These are phyloP conservation scores for Plasmodium blacklocki DNA, from an alignment of 169 alveolate species.

Conservation along the genomic window DNA sequence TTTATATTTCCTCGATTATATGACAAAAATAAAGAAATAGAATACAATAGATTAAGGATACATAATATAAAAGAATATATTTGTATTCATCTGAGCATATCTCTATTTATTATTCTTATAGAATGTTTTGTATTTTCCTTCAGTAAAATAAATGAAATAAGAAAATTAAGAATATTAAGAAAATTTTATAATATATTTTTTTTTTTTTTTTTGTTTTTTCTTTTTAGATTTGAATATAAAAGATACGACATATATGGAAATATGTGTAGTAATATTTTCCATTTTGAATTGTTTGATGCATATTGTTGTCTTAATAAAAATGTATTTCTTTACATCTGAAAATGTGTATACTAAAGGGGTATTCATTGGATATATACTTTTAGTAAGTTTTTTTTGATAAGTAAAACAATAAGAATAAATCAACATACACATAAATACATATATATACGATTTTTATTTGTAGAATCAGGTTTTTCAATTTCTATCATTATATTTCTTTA, in stretches of 20 bases:
- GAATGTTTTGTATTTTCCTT: slow-evolving; percentile 49
- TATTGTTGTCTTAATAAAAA: slow-evolving; percentile 56
- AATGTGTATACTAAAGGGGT: slow-evolving; percentile 29
- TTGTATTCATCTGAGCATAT: slow-evolving; percentile 41
- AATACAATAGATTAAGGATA: slow-evolving; percentile 47
- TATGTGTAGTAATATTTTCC: slow-evolving; percentile 48
- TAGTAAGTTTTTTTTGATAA: slow-evolving; percentile 42
- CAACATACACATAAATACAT: neutral
- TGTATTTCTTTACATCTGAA: slow-evolving; percentile 34
- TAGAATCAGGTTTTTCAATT: slow-evolving; percentile 70
- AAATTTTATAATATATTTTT: neutral
- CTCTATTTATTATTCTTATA: slow-evolving; percentile 37
- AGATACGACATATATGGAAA: slow-evolving; percentile 33
- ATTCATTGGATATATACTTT: slow-evolving; percentile 50
- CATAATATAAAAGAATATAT: slow-evolving; percentile 62
- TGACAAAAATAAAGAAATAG: slow-evolving; percentile 41
- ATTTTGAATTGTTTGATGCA: slow-evolving; percentile 74
- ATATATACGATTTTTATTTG: neutral
- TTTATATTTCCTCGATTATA: slow-evolving; percentile 52
- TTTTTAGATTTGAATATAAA: slow-evolving; percentile 36
- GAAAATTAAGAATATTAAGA: too few species aligned
- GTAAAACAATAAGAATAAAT: neutral
- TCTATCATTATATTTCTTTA: slow-evolving; percentile 49
- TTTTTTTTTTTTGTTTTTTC: neutral
- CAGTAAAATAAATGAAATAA: neutral